Percentiles rank a stretch among this genome's conserved stretches.
Conservation (phyloP, 2,329 filamentous ascomycete species). For the Camillea tinctor region DNA sequence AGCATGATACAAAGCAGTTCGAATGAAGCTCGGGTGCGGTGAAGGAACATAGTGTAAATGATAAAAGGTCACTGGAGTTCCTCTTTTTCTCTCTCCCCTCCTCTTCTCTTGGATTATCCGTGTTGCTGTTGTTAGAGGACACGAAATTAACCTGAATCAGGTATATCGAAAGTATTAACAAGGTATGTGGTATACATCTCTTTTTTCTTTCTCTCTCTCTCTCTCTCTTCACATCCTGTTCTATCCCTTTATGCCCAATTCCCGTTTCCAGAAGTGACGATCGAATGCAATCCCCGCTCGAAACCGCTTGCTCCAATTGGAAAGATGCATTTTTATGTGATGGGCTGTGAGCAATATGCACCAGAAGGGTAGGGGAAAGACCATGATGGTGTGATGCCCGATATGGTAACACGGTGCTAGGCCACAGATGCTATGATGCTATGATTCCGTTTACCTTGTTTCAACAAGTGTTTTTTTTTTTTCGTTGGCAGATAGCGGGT, state of each 20-base stretch:
- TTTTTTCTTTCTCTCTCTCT: background rate
- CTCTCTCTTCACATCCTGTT: background rate
- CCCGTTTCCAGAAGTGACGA: background rate
- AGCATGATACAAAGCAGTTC: background rate
- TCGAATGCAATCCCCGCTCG: background rate
- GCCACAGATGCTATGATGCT: background rate
- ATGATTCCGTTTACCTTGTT: background rate
- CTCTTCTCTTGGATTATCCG: background rate
- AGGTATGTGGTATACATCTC: slow-evolving; percentile 1
- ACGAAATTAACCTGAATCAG: background rate
- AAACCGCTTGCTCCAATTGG: background rate
- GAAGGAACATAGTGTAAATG: too few relatives aligned
- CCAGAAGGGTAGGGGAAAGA: background rate
- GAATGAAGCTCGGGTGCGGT: background rate
- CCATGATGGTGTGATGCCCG: background rate
- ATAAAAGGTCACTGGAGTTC: background rate
- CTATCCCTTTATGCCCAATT: background rate
- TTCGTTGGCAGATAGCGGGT: background rate
- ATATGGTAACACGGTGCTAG: background rate
- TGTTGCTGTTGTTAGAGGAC: background rate
- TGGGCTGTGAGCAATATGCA: background rate
- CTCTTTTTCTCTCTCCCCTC: background rate
- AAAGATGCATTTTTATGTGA: background rate
- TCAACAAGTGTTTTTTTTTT: background rate
- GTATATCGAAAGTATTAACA: background rate